phyloP scores from a whole-genome alignment of 805 yeast genomes.

The Kodamaea neixiangensis region DNA sequence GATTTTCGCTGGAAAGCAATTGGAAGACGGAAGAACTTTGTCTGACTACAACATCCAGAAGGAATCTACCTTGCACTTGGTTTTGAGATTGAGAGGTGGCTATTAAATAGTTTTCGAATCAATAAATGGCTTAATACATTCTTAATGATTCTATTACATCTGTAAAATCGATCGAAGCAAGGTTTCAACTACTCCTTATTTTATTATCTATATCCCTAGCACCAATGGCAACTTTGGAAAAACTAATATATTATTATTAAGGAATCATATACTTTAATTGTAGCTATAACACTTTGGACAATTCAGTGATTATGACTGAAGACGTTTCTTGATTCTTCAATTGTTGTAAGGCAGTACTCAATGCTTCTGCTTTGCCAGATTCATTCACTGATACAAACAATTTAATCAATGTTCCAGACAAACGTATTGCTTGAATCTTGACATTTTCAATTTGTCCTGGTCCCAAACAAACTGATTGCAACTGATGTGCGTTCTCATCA shows the following conservation, averaged over 20 bases:
- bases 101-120: conserved; percentile 18
- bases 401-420: conserved; percentile 23
- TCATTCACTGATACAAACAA: conserved; percentile 18
- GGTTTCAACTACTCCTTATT: too few species aligned
- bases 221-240: conserved; percentile 55
- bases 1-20: conserved; percentile 49
- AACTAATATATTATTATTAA: not conserved
- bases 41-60: conserved; percentile 46
- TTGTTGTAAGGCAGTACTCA: conserved; percentile 16
- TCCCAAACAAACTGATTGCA: conserved; percentile 29
- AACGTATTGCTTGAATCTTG: conserved; percentile 48
- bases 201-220: too few species aligned
- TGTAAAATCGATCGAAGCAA: too few species aligned
- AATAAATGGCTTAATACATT: not conserved
- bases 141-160: conserved; percentile 16
- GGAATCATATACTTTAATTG: not conserved
- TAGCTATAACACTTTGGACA: conserved; percentile 8
- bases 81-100: conserved; percentile 49
- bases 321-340: conserved; percentile 22
- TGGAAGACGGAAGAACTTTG: conserved; percentile 41
- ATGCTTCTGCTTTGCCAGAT: conserved; percentile 13
- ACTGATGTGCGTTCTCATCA: not conserved
- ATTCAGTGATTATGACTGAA: conserved; percentile 20
- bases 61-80: conserved; percentile 43
- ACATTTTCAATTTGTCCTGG: conserved; percentile 57